phyloP scores from a whole-genome alignment of 2,329 filamentous ascomycete species.

The Hypoxylon sp. region DNA sequence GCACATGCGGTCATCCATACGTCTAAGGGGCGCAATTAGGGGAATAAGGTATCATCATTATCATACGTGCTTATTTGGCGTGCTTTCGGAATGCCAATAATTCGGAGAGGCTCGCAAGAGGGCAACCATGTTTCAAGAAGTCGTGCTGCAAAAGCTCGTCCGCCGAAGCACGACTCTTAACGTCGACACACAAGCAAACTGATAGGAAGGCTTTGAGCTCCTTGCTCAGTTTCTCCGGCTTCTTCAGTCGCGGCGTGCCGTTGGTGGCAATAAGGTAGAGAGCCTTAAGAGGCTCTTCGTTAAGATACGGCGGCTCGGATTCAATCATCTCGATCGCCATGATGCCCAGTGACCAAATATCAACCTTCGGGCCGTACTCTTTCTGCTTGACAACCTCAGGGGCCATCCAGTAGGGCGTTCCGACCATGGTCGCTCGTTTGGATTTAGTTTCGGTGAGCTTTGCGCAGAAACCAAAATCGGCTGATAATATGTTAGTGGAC shows the following conservation, averaged over 20 bases:
- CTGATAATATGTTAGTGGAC: conserved; percentile 64
- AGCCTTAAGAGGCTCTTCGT: conserved; percentile 97
- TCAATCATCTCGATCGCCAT: conserved; percentile 99
- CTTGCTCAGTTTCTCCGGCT: conserved; percentile 97
- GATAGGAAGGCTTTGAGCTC: conserved; percentile 97
- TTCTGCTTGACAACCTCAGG: conserved; percentile 99
- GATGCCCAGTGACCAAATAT: conserved; percentile 98
- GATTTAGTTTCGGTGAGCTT: conserved; percentile 97
- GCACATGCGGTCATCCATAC: conserved; percentile 13
- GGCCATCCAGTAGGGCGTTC: conserved; percentile 99
- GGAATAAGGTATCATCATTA: conserved; percentile 48
- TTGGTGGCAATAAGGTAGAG: conserved; percentile 98
- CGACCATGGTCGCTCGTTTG: conserved; percentile 99
- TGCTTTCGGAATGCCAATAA: conserved; percentile 88
- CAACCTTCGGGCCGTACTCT: conserved; percentile 97
- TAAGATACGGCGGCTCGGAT: conserved; percentile 96
- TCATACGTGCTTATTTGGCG: conserved; percentile 63
- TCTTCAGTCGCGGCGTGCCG: conserved; percentile 95
- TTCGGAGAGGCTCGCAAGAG: conserved; percentile 83
- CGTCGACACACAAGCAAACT: conserved; percentile 95
- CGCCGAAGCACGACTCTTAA: conserved; percentile 92
- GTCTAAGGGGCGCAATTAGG: conserved; percentile 43
- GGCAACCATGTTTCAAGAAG: conserved; percentile 93
- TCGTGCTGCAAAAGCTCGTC: conserved; percentile 91
- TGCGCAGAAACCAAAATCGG: conserved; percentile 98